Evolutionary conservation across 176 grass and related monocot genomes (phyloP).

Genomic region (Oryza brachyantha): DNA sequence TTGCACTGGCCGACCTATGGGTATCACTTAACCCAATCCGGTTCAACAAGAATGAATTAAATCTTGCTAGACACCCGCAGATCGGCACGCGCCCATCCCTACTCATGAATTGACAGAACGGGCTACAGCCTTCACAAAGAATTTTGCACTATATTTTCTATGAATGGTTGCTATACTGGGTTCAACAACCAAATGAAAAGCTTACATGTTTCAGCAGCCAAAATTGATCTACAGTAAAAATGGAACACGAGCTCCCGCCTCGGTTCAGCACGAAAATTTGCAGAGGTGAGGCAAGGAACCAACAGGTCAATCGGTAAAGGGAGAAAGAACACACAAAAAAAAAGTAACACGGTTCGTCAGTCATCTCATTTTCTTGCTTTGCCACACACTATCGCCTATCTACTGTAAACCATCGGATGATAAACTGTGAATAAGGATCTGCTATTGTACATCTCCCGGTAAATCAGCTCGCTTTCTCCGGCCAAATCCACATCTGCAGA

Average conservation of each 20-base stretch:
- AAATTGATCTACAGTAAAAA: background rate
- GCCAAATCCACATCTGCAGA: conserved; percentile 64
- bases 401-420: conserved; percentile 17
- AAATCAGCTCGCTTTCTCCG: conserved; percentile 23
- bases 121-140: background rate
- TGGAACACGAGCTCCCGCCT: background rate
- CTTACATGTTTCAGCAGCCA: background rate
- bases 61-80: background rate
- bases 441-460: conserved; percentile 13
- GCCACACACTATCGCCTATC: conserved; percentile 9
- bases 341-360: background rate
- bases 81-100: background rate
- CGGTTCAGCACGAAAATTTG: conserved; percentile 19
- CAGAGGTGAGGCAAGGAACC: background rate
- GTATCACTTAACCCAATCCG: too few species aligned
- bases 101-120: background rate
- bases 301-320: background rate
- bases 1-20: background rate
- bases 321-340: background rate
- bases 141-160: background rate
- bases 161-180: background rate
- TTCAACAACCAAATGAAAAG: background rate
- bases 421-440: background rate
- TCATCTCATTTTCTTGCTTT: conserved; percentile 24
- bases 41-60: background rate